phyloP scores from a whole-genome alignment of 2,329 filamentous ascomycete genomes.

The Botrytis cinerea region DNA sequence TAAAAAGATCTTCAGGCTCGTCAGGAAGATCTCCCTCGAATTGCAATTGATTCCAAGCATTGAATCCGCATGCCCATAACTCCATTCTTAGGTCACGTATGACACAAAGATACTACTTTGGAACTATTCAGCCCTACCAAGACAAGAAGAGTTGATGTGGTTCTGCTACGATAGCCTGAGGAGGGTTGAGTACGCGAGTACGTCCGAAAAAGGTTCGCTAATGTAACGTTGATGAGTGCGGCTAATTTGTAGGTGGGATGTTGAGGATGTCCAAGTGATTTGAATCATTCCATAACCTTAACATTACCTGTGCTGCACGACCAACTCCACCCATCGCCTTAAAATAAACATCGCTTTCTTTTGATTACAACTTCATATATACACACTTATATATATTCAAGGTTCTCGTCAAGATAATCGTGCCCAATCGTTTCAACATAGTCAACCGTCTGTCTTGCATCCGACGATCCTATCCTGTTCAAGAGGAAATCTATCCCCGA shows the following conservation, averaged over 20 bases:
- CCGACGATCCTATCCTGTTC: background rate
- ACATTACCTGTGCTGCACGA: background rate
- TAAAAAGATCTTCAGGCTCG: conserved; percentile 50
- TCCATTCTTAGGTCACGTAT: conserved; percentile 43
- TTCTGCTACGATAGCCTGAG: background rate
- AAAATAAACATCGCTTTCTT: conserved; percentile 13
- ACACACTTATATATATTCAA: background rate
- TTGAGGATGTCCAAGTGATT: conserved; percentile 1
- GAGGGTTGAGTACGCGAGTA: background rate
- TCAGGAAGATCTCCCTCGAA: conserved; percentile 40
- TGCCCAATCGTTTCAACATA: background rate
- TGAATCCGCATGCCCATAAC: conserved; percentile 58
- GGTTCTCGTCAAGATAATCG: background rate
- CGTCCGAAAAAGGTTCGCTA: conserved; percentile 2
- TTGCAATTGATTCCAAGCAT: conserved; percentile 58
- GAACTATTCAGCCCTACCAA: background rate
- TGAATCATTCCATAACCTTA: background rate
- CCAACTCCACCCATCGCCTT: conserved; percentile 7
- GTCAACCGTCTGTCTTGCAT: background rate
- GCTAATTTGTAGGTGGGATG: background rate
- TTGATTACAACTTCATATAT: background rate
- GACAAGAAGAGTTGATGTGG: background rate
- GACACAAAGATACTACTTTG: background rate
- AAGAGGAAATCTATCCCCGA: background rate
- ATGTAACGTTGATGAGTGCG: conserved; percentile 1